phyloP scores from a whole-genome alignment of 2,329 filamentous ascomycete species.

The Paraphoma chrysanthemicola region DNA sequence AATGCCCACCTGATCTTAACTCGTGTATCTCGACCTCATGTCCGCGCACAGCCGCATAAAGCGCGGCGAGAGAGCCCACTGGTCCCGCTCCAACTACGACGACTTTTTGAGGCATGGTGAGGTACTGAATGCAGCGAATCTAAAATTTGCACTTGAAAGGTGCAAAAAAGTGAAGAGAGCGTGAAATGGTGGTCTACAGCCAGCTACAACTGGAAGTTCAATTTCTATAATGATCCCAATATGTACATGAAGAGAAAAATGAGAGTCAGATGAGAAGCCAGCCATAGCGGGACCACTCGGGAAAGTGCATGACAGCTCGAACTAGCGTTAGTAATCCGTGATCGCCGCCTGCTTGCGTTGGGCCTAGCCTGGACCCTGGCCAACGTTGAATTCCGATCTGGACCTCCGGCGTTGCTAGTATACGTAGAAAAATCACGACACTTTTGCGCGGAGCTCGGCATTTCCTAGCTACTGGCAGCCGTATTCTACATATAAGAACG shows the following conservation, averaged over 20 bases:
- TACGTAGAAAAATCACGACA: constrained; percentile 8
- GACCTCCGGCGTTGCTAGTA: constrained; percentile 17
- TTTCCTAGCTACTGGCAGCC: background rate
- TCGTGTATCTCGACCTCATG: constrained; percentile 95
- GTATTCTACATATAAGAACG: constrained; percentile 7
- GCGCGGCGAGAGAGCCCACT: constrained; percentile 86
- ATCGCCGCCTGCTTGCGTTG: constrained; percentile 14
- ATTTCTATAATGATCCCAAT: background rate
- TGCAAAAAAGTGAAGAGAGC: background rate
- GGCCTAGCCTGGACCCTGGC: constrained; percentile 15
- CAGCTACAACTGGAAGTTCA: too few relatives aligned
- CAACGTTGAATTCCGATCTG: constrained; percentile 9
- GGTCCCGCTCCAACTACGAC: constrained; percentile 91
- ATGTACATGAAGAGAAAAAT: constrained; percentile 7
- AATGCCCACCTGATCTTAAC: constrained; percentile 77
- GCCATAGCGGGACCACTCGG: constrained; percentile 22
- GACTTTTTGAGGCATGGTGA: constrained; percentile 65
- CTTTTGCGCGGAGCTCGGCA: constrained; percentile 25
- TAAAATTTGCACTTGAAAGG: too few relatives aligned
- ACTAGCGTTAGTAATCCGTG: constrained; percentile 22
- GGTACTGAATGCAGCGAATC: background rate
- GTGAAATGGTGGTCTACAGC: background rate
- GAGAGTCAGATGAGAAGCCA: constrained; percentile 14
- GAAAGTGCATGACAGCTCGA: constrained; percentile 15
- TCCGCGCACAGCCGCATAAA: constrained; percentile 89